A percentile compares a stretch with the other conserved stretches of the same genome.
Conservation (phyloP, 257 asterid species). For the Nicotiana otophora region DNA sequence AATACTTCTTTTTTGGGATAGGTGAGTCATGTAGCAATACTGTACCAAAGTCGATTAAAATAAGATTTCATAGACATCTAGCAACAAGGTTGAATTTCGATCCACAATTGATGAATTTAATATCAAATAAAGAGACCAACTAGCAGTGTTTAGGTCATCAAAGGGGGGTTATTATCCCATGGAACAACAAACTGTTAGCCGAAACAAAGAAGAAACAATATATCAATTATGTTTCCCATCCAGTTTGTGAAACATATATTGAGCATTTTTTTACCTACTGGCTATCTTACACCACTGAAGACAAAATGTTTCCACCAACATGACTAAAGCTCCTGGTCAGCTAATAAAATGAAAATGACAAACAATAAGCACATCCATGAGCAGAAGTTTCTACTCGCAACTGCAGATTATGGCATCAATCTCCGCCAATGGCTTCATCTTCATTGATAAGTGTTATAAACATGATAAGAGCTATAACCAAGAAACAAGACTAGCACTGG, state of each 20-base stretch:
- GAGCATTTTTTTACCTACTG: not conserved
- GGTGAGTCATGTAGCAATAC: not conserved
- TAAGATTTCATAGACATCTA: not conserved
- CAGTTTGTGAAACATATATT: not conserved
- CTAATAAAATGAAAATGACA: not conserved
- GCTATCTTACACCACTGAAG: not conserved
- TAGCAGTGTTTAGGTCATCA: not conserved
- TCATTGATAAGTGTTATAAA: not conserved
- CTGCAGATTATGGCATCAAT: not conserved
- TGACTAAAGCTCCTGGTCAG: constrained; percentile 2
- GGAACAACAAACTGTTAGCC: not conserved
- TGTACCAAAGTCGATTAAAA: not conserved
- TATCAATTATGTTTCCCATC: not conserved
- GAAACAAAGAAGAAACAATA: not conserved
- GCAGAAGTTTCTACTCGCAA: not conserved
- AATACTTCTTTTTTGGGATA: not conserved
- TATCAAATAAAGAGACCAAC: not conserved
- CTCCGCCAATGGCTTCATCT: not conserved
- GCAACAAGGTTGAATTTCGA: not conserved
- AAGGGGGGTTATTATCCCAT: not conserved
- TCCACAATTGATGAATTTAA: not conserved
- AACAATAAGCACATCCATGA: not conserved
- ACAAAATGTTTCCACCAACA: not conserved
- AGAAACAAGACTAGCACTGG: not conserved
- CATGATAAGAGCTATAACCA: not conserved